Evolutionary conservation across 768 basidiomycete species (phyloP).

Genomic region (Kwoniella dejecticola): DNA sequence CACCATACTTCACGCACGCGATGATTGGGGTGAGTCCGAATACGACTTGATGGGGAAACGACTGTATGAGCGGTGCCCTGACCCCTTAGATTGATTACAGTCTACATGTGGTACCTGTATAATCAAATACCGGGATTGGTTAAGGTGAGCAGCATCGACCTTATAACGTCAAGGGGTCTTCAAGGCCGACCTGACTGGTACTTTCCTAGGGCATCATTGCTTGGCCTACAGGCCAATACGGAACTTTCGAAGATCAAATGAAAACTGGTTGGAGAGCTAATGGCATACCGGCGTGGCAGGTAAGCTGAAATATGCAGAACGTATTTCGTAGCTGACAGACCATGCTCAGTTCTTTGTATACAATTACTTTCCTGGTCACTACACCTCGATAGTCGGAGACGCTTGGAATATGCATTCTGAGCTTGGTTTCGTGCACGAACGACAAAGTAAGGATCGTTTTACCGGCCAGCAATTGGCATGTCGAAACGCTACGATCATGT

Average conservation of each 20-base stretch:
- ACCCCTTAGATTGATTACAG: no score
- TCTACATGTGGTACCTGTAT: constrained; percentile 20
- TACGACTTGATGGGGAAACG: not conserved
- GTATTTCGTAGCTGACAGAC: not conserved
- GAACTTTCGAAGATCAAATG: constrained; percentile 9
- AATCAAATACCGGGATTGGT: constrained; percentile 24
- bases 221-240: constrained; percentile 13
- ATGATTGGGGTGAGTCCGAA: constrained; percentile 29
- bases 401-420: constrained; percentile 23
- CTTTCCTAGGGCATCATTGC: constrained; percentile 17
- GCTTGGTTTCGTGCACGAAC: constrained; percentile 9
- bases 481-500: not conserved
- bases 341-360: constrained; percentile 23
- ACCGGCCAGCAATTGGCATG: not conserved
- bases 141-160: constrained; percentile 12
- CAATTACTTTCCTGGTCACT: constrained; percentile 23
- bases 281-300: constrained; percentile 27
- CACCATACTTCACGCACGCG: constrained; percentile 20
- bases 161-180: not conserved
- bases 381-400: constrained; percentile 15
- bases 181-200: not conserved
- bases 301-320: not conserved
- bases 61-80: no score
- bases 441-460: constrained; percentile 5
- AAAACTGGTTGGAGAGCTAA: constrained; percentile 13